Conservation (phyloP, 202 grass and related monocot species). For the Zizania palustris region DNA sequence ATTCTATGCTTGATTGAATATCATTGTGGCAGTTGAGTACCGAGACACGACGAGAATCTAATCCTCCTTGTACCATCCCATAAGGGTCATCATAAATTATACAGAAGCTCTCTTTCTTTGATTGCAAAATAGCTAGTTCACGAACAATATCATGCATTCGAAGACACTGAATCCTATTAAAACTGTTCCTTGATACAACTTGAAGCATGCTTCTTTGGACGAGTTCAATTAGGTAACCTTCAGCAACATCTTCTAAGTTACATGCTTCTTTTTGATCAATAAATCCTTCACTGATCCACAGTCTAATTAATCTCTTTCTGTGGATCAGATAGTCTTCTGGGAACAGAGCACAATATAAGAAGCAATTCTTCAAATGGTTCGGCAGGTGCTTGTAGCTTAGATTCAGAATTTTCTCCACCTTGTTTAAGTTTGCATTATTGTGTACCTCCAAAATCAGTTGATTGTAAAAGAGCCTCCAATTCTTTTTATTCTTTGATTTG, state of each 20-base stretch:
- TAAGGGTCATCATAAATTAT: constrained; percentile 33
- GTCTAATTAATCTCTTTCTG: constrained; percentile 44
- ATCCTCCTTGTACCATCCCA: neutral
- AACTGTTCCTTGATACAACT: constrained; percentile 39
- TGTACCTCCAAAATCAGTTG: constrained; percentile 45
- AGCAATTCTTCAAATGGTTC: constrained; percentile 42
- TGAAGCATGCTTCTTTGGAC: constrained; percentile 53
- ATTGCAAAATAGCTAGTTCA: constrained; percentile 44
- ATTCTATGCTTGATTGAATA: neutral
- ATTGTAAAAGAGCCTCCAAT: constrained; percentile 47
- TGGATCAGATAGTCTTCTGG: constrained; percentile 35
- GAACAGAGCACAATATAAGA: constrained; percentile 51
- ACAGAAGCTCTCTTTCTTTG: constrained; percentile 40
- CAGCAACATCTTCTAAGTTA: constrained; percentile 50
- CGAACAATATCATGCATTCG: constrained; percentile 57
- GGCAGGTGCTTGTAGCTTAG: constrained; percentile 37
- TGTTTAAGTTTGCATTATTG: constrained; percentile 30
- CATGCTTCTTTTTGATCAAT: constrained; percentile 26
- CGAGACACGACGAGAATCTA: constrained; percentile 24
- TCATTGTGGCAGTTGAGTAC: constrained; percentile 2
- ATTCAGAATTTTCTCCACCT: constrained; percentile 33
- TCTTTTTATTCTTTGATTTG: neutral
- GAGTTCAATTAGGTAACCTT: constrained; percentile 45
- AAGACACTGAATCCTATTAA: constrained; percentile 34
- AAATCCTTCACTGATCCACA: constrained; percentile 52